phyloP scores from a whole-genome alignment of 106 monocot species.

The Xerophyta viscosa region DNA sequence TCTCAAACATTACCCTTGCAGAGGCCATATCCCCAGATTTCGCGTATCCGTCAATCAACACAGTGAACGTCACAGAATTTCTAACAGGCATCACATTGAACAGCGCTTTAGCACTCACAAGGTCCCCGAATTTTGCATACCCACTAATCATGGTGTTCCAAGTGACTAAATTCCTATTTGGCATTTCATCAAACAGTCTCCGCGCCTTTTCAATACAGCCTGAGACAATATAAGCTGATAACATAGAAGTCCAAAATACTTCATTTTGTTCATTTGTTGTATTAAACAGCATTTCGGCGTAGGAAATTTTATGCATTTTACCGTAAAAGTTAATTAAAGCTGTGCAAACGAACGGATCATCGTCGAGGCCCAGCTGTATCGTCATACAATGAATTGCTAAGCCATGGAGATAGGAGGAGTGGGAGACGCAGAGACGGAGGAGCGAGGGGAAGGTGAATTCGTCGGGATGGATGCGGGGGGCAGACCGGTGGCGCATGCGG shows the following conservation, averaged over 20 bases:
- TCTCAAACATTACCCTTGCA: constrained; percentile 50
- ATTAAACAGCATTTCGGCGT: constrained; percentile 46
- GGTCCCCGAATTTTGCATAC: constrained; percentile 52
- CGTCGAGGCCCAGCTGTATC: constrained; percentile 36
- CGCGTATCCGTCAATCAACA: constrained; percentile 56
- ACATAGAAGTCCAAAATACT: constrained; percentile 64
- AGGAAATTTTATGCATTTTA: constrained; percentile 19
- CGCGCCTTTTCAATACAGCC: constrained; percentile 24
- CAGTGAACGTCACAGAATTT: constrained; percentile 41
- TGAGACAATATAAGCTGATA: constrained; percentile 23
- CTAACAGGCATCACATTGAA: constrained; percentile 62
- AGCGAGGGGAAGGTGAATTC: constrained; percentile 59
- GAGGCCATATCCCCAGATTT: constrained; percentile 62
- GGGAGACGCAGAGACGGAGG: constrained; percentile 37
- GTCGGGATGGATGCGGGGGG: constrained; percentile 26
- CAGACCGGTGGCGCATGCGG: constrained; percentile 7
- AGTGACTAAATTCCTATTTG: constrained; percentile 35
- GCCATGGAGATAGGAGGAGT: constrained; percentile 13
- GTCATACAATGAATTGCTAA: constrained; percentile 31
- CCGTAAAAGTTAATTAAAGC: constrained; percentile 67
- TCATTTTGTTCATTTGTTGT: constrained; percentile 30
- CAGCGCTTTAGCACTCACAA: constrained; percentile 27
- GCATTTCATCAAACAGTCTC: constrained; percentile 60
- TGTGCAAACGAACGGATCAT: constrained; percentile 50
- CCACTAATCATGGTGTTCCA: constrained; percentile 75